Percentiles rank a stretch among this genome's conserved stretches.
phyloP scores from a whole-genome alignment of 2,329 filamentous ascomycete genomes.

The Penicillium sp. region DNA sequence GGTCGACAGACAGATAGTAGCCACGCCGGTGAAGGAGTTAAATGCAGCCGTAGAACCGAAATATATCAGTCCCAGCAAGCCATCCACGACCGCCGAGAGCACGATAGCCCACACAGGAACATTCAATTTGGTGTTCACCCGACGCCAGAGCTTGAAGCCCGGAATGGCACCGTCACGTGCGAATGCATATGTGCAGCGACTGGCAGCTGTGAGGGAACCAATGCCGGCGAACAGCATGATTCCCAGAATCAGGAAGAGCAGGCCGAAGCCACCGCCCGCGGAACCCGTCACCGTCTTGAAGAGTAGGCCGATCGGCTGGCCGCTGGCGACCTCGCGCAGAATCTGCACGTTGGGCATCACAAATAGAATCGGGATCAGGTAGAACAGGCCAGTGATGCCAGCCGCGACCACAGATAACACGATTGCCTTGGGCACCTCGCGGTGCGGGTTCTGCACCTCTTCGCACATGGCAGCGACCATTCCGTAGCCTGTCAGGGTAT shows the following conservation, averaged over 20 bases:
- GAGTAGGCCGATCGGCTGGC: constrained; percentile 72
- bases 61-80: constrained; percentile 73
- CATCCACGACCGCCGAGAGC: constrained; percentile 67
- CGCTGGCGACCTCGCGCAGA: constrained; percentile 66
- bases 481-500: constrained; percentile 58
- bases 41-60: constrained; percentile 76
- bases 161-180: constrained; percentile 74
- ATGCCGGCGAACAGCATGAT: constrained; percentile 76
- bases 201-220: constrained; percentile 71
- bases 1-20: constrained; percentile 73
- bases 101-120: constrained; percentile 70
- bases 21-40: constrained; percentile 76
- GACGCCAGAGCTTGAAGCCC: constrained; percentile 64
- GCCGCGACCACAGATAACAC: constrained; percentile 67
- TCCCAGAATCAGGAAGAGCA: constrained; percentile 73
- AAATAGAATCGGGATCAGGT: constrained; percentile 73
- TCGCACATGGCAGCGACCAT: constrained; percentile 73
- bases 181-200: constrained; percentile 73
- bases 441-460: constrained; percentile 67
- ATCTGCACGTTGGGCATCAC: constrained; percentile 67
- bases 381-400: constrained; percentile 64
- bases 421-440: constrained; percentile 70
- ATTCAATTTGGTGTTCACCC: constrained; percentile 64
- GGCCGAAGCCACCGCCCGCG: constrained; percentile 69
- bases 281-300: constrained; percentile 76